These are phyloP conservation scores for Purshia tridentata DNA, from an alignment of 306 rosid species.

Conservation along the genomic window DNA sequence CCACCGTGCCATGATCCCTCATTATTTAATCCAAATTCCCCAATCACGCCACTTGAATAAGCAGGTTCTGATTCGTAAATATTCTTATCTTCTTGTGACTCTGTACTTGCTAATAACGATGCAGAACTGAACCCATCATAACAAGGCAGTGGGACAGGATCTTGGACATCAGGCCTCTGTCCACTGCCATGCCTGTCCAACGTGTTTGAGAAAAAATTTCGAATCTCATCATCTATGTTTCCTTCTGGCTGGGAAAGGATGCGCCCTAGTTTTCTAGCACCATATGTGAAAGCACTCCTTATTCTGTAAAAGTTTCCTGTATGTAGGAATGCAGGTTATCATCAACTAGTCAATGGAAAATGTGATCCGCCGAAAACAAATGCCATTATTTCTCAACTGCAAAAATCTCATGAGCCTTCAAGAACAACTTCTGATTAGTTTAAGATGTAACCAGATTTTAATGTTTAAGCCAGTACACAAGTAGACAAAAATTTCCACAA, in stretches of 20 bases:
- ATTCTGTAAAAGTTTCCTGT: slow-evolving; percentile 54
- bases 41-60: slow-evolving; percentile 14
- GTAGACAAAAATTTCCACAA: too few relatives aligned
- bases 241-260: slow-evolving; percentile 43
- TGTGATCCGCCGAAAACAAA: not conserved
- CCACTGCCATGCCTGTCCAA: slow-evolving; percentile 54
- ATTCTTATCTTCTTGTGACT: slow-evolving; percentile 31
- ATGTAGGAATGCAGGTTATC: slow-evolving; percentile 16
- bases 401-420: not conserved
- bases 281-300: slow-evolving; percentile 55
- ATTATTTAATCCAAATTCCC: slow-evolving; percentile 18
- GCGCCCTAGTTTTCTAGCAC: slow-evolving; percentile 52
- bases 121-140: slow-evolving; percentile 22
- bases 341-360: not conserved
- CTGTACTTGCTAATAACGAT: slow-evolving; percentile 17
- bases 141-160: slow-evolving; percentile 24
- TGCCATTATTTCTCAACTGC: not conserved
- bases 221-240: slow-evolving; percentile 37
- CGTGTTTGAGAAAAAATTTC: slow-evolving; percentile 45
- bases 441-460: too few relatives aligned
- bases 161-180: slow-evolving; percentile 55
- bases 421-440: not conserved
- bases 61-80: slow-evolving; percentile 21
- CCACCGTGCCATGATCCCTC: slow-evolving; percentile 26
- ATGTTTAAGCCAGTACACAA: too few relatives aligned